These are phyloP conservation scores for Pseudomonodictys pantanalensis DNA, from an alignment of 495 filamentous ascomycete species.

Conservation along the genomic window DNA sequence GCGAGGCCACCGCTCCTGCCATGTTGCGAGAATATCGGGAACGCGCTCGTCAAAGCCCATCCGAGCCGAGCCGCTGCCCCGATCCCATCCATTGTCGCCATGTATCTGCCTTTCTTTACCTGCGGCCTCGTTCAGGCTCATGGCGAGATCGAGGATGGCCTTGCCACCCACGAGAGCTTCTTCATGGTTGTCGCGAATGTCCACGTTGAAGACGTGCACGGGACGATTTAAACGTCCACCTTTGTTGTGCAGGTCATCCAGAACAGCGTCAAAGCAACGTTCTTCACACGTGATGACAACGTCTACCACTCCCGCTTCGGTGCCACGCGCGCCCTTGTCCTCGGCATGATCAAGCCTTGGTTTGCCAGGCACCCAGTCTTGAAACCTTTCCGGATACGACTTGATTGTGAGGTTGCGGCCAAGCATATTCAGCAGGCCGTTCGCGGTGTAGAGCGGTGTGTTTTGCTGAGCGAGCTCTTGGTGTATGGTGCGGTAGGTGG, in stretches of 20 bases:
- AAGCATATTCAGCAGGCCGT: slow-evolving; percentile 93
- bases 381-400: slow-evolving; percentile 94
- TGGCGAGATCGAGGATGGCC: slow-evolving; percentile 88
- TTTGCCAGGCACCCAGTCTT: slow-evolving; percentile 89
- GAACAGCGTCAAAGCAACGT: slow-evolving; percentile 95
- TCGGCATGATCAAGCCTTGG: slow-evolving; percentile 61
- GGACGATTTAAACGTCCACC: slow-evolving; percentile 81
- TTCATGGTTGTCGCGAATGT: slow-evolving; percentile 98
- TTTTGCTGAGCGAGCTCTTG: slow-evolving; percentile 83
- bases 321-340: slow-evolving; percentile 51
- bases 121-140: slow-evolving; percentile 80
- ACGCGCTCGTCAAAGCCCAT: slow-evolving; percentile 87
- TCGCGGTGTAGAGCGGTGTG: slow-evolving; percentile 80
- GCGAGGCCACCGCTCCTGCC: slow-evolving; percentile 94
- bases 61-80: slow-evolving; percentile 63
- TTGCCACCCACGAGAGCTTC: slow-evolving; percentile 88
- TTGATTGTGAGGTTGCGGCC: slow-evolving; percentile 89
- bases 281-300: slow-evolving; percentile 98
- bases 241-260: slow-evolving; percentile 86
- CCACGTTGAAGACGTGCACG: slow-evolving; percentile 96
- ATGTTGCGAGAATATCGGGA: slow-evolving; percentile 87
- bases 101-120: slow-evolving; percentile 66
- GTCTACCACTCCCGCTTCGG: slow-evolving; percentile 88
- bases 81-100: slow-evolving; percentile 63
- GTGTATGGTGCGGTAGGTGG: slow-evolving; percentile 90